Conservation (phyloP, 2,329 filamentous ascomycete genomes). For the Phaeomoniella chlamydospora region DNA sequence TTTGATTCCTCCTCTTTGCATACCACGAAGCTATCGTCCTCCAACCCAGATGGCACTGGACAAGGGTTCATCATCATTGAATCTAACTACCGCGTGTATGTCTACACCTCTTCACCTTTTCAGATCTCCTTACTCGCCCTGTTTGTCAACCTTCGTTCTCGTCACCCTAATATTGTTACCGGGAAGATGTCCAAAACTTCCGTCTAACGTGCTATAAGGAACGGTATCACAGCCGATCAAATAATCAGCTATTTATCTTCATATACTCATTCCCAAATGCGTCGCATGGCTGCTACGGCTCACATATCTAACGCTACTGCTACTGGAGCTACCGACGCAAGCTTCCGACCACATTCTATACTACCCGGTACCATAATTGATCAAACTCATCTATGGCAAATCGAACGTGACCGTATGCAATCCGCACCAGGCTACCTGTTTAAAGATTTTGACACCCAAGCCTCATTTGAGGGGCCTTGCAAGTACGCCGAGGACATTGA, state of each 20-base stretch:
- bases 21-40: too few species aligned
- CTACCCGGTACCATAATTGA: conserved; percentile 93
- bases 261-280: conserved; percentile 91
- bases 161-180: conserved; percentile 87
- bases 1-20: conserved; percentile 53
- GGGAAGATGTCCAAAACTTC: conserved; percentile 82
- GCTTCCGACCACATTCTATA: conserved; percentile 35
- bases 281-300: conserved; percentile 42
- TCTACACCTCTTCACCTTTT: conserved; percentile 84
- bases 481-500: conserved; percentile 75
- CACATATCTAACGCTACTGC: conserved; percentile 14
- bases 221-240: conserved; percentile 87
- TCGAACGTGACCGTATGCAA: conserved; percentile 90
- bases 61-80: conserved; percentile 73
- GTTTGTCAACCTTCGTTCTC: conserved; percentile 75
- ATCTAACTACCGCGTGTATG: conserved; percentile 95
- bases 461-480: conserved; percentile 39
- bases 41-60: conserved; percentile 9
- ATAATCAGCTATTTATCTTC: conserved; percentile 86
- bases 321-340: conserved; percentile 17
- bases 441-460: conserved; percentile 66
- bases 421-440: conserved; percentile 74
- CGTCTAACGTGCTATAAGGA: conserved; percentile 70
- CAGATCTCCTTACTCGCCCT: conserved; percentile 89
- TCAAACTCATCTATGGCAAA: conserved; percentile 93